Evolutionary conservation across 495 filamentous ascomycete species (phyloP).

Genomic region (Podospora australis): DNA sequence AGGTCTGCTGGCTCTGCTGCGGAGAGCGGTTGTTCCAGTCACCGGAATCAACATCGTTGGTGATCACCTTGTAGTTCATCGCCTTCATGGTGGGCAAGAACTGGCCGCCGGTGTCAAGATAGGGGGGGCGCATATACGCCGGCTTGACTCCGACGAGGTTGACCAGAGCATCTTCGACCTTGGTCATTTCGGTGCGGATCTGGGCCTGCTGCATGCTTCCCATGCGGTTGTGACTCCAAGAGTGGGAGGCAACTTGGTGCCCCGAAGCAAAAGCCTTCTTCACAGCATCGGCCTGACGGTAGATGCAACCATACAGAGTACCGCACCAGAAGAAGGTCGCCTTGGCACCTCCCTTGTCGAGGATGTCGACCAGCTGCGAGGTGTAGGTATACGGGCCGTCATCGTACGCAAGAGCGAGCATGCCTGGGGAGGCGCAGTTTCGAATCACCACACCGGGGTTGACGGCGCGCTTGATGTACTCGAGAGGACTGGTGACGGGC

Average conservation of each 20-base stretch:
- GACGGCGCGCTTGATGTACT: conserved; percentile 32
- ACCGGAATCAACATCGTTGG: conserved; percentile 46
- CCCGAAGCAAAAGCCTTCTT: conserved; percentile 44
- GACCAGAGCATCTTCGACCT: conserved; percentile 44
- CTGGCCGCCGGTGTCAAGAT: conserved; percentile 42
- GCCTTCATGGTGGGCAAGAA: conserved; percentile 38
- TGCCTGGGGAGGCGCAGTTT: conserved; percentile 35
- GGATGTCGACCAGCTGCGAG: conserved; percentile 55
- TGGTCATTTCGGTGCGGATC: conserved; percentile 43
- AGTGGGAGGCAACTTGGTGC: conserved; percentile 47
- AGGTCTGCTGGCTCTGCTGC: conserved; percentile 35
- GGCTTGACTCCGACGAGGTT: conserved; percentile 49
- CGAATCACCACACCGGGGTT: conserved; percentile 35
- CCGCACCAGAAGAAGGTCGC: conserved; percentile 51
- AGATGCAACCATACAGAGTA: conserved; percentile 53
- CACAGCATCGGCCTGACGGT: conserved; percentile 40
- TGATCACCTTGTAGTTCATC: conserved; percentile 49
- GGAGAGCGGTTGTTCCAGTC: conserved; percentile 49
- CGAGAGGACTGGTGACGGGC: conserved; percentile 28
- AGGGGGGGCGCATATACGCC: conserved; percentile 48
- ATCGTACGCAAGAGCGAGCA: conserved; percentile 56
- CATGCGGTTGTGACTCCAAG: conserved; percentile 44
- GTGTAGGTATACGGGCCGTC: conserved; percentile 71
- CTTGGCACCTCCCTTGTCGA: conserved; percentile 55
- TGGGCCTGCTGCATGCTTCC: conserved; percentile 32